Evolutionary conservation across 2,329 filamentous ascomycete genomes (phyloP).

Genomic region (Diaporthe sp.): DNA sequence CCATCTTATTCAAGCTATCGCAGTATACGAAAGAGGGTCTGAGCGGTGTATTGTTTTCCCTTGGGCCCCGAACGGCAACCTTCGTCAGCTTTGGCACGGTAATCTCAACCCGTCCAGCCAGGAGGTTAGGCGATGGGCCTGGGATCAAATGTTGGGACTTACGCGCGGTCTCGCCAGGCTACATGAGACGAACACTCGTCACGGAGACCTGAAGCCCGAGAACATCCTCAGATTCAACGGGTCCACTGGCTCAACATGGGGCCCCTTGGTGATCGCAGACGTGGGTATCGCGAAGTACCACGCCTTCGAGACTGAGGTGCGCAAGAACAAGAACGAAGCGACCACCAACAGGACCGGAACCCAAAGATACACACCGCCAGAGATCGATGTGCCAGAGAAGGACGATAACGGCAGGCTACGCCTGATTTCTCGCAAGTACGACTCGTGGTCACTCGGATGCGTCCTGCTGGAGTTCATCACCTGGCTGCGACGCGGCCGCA

Average conservation of each 20-base stretch:
- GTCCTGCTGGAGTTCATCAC: slow-evolving; percentile 27
- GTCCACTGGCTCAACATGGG: neutral
- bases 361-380: slow-evolving; percentile 6
- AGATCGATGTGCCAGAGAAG: neutral
- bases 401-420: neutral
- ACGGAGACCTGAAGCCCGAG: slow-evolving; percentile 32
- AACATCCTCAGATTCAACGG: slow-evolving; percentile 9
- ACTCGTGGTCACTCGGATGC: slow-evolving; percentile 30
- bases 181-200: neutral
- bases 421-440: slow-evolving; percentile 7
- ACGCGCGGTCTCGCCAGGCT: neutral
- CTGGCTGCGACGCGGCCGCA: slow-evolving; percentile 3
- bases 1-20: slow-evolving; percentile 10
- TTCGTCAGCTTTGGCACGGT: neutral
- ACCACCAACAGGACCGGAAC: slow-evolving; percentile 20
- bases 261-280: slow-evolving; percentile 4
- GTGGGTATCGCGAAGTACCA: slow-evolving; percentile 19
- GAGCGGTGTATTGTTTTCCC: slow-evolving; percentile 7
- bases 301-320: neutral
- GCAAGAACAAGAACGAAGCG: neutral
- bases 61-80: slow-evolving; percentile 8
- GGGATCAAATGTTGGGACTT: neutral
- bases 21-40: neutral
- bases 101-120: neutral
- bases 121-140: neutral